A percentile compares a stretch with the other conserved stretches of the same genome.
Conservation (phyloP, 495 filamentous ascomycete genomes). For the Penicillium cinerascens region DNA sequence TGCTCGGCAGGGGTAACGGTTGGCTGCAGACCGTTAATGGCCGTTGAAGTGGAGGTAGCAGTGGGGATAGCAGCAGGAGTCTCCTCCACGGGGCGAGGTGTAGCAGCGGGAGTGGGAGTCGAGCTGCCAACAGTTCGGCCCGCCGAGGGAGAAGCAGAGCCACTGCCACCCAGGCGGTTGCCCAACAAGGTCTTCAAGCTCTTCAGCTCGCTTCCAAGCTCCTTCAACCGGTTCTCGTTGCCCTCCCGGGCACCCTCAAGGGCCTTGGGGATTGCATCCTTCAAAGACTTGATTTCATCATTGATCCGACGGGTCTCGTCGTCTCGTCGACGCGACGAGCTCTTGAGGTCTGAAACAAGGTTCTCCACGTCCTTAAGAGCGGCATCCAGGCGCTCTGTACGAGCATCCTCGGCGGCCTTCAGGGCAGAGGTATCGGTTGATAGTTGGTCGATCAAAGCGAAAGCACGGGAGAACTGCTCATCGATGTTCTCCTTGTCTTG, state of each 20-base stretch:
- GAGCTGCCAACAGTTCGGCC: conserved; percentile 29
- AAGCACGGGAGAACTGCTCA: conserved; percentile 85
- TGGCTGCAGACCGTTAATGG: conserved; percentile 25
- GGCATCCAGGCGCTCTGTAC: conserved; percentile 79
- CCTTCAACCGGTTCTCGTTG: conserved; percentile 75
- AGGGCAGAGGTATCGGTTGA: conserved; percentile 82
- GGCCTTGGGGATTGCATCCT: conserved; percentile 81
- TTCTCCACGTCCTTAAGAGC: conserved; percentile 80
- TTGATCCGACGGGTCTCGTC: conserved; percentile 78
- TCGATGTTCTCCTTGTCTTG: conserved; percentile 91
- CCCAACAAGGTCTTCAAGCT: conserved; percentile 85
- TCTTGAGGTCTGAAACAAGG: conserved; percentile 76
- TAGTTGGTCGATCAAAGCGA: conserved; percentile 86
- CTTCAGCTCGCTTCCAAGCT: conserved; percentile 84
- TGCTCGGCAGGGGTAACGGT: conserved; percentile 31
- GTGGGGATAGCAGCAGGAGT: conserved; percentile 27
- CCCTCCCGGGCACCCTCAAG: conserved; percentile 81
- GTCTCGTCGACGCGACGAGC: conserved; percentile 70
- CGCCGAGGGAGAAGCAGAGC: conserved; percentile 31
- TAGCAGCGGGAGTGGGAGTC: conserved; percentile 21
- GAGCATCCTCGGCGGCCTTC: conserved; percentile 77
- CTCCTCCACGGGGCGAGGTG: conserved; percentile 30
- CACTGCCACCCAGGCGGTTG: conserved; percentile 65
- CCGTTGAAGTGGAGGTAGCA: conserved; percentile 3
- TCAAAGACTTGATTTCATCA: conserved; percentile 81